Evolutionary conservation across 768 basidiomycete genomes (phyloP).

Genomic region (Kwoniella sp.): DNA sequence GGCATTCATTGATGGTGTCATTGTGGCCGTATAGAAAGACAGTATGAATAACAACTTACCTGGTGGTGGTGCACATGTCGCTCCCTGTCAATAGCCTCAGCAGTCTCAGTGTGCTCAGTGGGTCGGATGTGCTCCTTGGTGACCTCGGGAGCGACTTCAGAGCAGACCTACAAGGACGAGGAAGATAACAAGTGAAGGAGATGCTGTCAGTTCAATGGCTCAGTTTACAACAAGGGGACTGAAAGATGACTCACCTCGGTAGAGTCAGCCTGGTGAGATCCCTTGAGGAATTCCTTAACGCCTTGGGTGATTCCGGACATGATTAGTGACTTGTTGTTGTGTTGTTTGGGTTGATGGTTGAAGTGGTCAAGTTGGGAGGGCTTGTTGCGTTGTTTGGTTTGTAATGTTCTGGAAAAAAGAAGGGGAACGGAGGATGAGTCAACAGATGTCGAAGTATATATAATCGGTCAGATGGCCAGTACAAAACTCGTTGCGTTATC

Average conservation of each 20-base stretch:
- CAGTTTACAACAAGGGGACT: too few relatives aligned
- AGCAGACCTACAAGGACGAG: constrained; percentile 50
- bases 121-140: constrained; percentile 52
- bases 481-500: not conserved
- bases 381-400: constrained; percentile 1
- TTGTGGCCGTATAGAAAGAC: too few relatives aligned
- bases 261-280: constrained; percentile 48
- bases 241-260: constrained; percentile 52
- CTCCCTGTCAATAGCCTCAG: constrained; percentile 56
- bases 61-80: constrained; percentile 54
- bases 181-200: not conserved
- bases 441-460: not conserved
- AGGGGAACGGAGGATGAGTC: not conserved
- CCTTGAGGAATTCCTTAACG: constrained; percentile 49
- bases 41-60: constrained; percentile 32
- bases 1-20: too few relatives aligned
- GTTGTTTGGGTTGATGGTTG: constrained; percentile 17
- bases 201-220: not conserved
- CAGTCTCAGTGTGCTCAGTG: constrained; percentile 49
- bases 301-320: constrained; percentile 41
- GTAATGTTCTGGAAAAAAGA: not conserved
- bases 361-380: not conserved
- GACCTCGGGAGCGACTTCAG: constrained; percentile 55
- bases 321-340: constrained; percentile 9
- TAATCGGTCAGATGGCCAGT: not conserved